These are phyloP conservation scores for Cinnamomum micranthum DNA, from an alignment of 164 flowering plant genomes.

Conservation along the genomic window DNA sequence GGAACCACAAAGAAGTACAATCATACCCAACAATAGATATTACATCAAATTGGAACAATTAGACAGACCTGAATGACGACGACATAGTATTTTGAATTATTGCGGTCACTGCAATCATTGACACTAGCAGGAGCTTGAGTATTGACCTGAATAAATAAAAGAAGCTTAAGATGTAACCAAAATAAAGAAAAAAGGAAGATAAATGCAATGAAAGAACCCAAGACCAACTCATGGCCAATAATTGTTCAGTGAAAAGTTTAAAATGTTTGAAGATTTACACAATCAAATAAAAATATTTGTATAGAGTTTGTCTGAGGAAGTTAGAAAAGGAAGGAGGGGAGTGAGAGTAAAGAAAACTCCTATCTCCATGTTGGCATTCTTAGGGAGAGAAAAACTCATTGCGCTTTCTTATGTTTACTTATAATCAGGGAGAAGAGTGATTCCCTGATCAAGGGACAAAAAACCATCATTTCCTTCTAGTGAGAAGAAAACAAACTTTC, in stretches of 20 bases:
- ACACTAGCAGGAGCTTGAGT: constrained; percentile 83
- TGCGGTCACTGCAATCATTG: constrained; percentile 76
- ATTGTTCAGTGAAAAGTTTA: neutral
- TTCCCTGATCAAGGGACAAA: no score
- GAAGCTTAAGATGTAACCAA: no score
- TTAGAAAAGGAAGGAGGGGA: no score
- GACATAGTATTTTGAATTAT: constrained; percentile 86
- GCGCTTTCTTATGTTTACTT: no score
- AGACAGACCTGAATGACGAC: constrained; percentile 89
- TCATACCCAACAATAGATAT: neutral
- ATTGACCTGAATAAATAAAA: constrained; percentile 55
- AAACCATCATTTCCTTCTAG: no score
- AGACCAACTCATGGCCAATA: neutral
- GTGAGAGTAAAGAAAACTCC: no score
- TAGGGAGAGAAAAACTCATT: no score
- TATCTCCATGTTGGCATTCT: no score
- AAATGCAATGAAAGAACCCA: neutral
- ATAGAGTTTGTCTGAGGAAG: neutral
- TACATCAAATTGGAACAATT: neutral
- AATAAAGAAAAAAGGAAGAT: neutral
- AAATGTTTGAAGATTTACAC: neutral
- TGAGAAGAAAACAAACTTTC: no score
- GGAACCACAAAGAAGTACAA: neutral
- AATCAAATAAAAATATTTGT: no score
- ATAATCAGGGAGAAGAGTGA: no score